A percentile compares a stretch with the other conserved stretches of the same genome.
Conservation (phyloP, 2,329 filamentous ascomycete species). For the Colletotrichum eleusines region DNA sequence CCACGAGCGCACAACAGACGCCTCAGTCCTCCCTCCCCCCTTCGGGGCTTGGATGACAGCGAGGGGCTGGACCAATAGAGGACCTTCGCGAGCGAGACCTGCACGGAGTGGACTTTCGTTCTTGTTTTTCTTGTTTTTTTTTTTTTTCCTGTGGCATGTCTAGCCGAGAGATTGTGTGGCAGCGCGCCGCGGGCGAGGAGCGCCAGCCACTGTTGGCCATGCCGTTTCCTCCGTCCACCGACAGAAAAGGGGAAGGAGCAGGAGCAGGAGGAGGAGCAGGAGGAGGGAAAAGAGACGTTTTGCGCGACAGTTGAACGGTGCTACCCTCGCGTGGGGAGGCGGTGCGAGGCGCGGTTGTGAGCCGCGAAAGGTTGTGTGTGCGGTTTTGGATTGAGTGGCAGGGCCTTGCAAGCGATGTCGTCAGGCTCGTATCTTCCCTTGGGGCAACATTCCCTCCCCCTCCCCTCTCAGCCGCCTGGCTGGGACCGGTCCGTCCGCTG, state of each 20-base stretch:
- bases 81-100: constrained; percentile 37
- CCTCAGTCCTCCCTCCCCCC: constrained; percentile 24
- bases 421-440: constrained; percentile 36
- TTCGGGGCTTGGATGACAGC: constrained; percentile 32
- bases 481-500: constrained; percentile 17
- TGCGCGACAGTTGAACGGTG: constrained; percentile 17
- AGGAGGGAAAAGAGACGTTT: constrained; percentile 1
- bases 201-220: constrained; percentile 9
- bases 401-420: constrained; percentile 30
- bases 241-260: neutral
- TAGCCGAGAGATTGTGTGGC: constrained; percentile 37
- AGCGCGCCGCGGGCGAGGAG: constrained; percentile 19
- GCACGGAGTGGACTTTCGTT: constrained; percentile 11
- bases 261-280: too few species aligned
- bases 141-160: constrained; percentile 26
- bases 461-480: neutral
- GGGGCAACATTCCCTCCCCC: neutral
- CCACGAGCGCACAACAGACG: constrained; percentile 33
- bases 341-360: constrained; percentile 19
- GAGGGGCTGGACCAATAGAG: constrained; percentile 37
- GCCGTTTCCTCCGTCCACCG: constrained; percentile 12
- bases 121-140: neutral
- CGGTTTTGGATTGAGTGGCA: constrained; percentile 38
- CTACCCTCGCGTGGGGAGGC: constrained; percentile 25
- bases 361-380: constrained; percentile 32